These are phyloP conservation scores for Collybiopsis luxurians DNA, from an alignment of 768 basidiomycete genomes.

Conservation along the genomic window DNA sequence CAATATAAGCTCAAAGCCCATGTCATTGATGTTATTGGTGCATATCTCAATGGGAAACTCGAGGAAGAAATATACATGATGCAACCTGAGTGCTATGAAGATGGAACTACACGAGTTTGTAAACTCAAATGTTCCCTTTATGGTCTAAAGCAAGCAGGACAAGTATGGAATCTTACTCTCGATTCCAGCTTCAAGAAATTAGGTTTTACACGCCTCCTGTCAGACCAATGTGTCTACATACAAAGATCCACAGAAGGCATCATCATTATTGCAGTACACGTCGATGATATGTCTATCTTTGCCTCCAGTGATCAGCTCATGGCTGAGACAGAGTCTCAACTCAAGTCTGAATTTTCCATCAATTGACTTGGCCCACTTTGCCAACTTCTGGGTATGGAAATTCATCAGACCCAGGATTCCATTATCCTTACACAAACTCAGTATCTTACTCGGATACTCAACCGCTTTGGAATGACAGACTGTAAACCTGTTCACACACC, in stretches of 20 bases:
- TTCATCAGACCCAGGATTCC: not conserved
- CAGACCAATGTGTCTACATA: constrained; percentile 14
- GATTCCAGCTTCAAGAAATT: constrained; percentile 8
- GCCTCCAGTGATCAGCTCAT: not conserved
- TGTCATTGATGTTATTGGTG: constrained; percentile 24
- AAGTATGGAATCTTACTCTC: constrained; percentile 25
- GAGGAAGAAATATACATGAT: constrained; percentile 15
- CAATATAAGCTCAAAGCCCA: constrained; percentile 24
- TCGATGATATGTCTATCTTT: not conserved
- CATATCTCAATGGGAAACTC: constrained; percentile 10
- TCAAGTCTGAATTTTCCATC: not conserved
- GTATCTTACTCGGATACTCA: not conserved
- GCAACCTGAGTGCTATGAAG: constrained; percentile 9
- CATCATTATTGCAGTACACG: constrained; percentile 3
- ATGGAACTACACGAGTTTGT: constrained; percentile 15
- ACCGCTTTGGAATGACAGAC: constrained; percentile 13
- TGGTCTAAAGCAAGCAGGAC: constrained; percentile 20
- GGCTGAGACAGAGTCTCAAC: not conserved
- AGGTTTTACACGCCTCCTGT: constrained; percentile 7
- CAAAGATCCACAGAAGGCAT: constrained; percentile 8
- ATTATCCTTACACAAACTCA: not conserved
- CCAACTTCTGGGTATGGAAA: constrained; percentile 15
- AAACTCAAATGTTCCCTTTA: constrained; percentile 19
- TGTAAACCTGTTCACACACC: constrained; percentile 18
- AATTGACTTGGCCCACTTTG: constrained; percentile 19